These are phyloP conservation scores for Microstegium vimineum DNA, from an alignment of 176 grass and related monocot species.

Conservation along the genomic window DNA sequence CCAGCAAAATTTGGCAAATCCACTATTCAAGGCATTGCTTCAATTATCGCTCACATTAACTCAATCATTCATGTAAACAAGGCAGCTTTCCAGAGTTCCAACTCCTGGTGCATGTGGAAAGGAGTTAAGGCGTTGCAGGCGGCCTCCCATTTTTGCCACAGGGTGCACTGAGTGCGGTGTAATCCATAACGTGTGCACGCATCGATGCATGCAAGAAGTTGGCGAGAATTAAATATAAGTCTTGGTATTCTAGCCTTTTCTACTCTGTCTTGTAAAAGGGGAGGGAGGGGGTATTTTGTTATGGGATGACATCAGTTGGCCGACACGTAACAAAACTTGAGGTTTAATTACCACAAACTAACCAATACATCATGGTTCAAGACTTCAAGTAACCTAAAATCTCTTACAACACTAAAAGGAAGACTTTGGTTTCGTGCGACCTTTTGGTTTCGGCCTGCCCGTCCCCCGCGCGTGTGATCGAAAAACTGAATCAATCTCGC, in stretches of 20 bases:
- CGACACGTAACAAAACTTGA: not conserved
- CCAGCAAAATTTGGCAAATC: not conserved
- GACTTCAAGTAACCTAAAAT: not conserved
- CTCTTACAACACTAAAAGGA: too few relatives aligned
- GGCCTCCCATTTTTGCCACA: not conserved
- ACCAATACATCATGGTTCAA: not conserved
- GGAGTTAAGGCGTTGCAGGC: not conserved
- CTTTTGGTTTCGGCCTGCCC: too few relatives aligned
- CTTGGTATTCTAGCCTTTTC: not conserved
- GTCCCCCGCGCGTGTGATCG: too few relatives aligned
- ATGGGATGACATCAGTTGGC: not conserved
- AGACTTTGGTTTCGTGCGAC: too few relatives aligned
- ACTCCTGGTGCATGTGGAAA: not conserved
- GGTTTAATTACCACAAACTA: not conserved
- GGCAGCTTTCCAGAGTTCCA: not conserved
- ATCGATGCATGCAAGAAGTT: not conserved
- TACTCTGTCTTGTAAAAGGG: not conserved
- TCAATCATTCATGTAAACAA: not conserved
- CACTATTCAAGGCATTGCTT: not conserved
- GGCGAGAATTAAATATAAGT: not conserved
- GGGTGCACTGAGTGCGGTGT: not conserved
- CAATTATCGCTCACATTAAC: not conserved
- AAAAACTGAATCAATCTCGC: too few relatives aligned
- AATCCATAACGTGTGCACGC: not conserved
- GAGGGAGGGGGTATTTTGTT: not conserved